Evolutionary conservation across 2,329 filamentous ascomycete genomes (phyloP).

Genomic region (Trichoderma citrinoviride): DNA sequence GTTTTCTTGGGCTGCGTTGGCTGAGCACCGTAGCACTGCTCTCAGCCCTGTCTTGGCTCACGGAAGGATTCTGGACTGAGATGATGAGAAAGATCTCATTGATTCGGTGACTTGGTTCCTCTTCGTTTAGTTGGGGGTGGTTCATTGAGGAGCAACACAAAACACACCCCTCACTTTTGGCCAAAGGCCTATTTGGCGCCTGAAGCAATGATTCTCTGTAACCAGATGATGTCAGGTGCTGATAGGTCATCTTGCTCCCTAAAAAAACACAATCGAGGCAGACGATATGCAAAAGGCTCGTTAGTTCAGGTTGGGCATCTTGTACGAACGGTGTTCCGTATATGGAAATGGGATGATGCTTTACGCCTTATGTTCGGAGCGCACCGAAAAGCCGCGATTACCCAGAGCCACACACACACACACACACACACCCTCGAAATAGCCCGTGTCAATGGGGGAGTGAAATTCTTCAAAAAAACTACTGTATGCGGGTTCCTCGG

Average conservation of each 20-base stretch:
- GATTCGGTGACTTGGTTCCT: too few relatives aligned
- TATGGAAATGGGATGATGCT: neutral
- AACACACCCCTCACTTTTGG: too few relatives aligned
- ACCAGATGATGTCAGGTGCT: neutral
- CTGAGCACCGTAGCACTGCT: neutral
- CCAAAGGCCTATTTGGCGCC: too few relatives aligned
- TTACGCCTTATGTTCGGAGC: conserved; percentile 4
- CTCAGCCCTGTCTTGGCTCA: conserved; percentile 3
- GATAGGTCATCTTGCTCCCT: conserved; percentile 4
- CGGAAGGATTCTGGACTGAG: neutral
- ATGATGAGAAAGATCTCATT: neutral
- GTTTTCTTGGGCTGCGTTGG: neutral
- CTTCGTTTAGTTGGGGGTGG: too few relatives aligned
- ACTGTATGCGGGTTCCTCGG: too few relatives aligned
- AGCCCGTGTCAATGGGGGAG: too few relatives aligned
- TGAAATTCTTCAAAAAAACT: too few relatives aligned
- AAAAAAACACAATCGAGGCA: too few relatives aligned
- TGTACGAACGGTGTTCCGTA: neutral
- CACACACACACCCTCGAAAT: too few relatives aligned
- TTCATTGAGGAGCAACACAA: too few relatives aligned
- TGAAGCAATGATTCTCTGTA: too few relatives aligned
- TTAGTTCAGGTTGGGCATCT: conserved; percentile 13
- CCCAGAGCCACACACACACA: conserved; percentile 10
- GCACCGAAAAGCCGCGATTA: conserved; percentile 17
- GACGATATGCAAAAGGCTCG: too few relatives aligned